phyloP scores from a whole-genome alignment of 192 early-diverging fungal species.

The Coemansia umbellata region DNA sequence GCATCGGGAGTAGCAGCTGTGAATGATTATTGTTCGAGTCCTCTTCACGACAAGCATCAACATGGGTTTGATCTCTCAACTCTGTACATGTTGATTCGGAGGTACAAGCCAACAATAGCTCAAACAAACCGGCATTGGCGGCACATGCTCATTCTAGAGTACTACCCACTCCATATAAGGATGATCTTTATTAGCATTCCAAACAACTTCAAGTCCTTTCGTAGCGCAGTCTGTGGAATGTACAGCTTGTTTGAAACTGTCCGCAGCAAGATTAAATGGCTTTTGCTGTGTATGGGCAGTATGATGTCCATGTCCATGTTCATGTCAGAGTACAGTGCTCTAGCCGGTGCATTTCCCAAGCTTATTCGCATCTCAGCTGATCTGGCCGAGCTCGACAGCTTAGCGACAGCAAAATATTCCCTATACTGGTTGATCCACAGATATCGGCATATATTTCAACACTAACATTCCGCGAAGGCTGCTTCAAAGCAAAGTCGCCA shows the following conservation, averaged over 20 bases:
- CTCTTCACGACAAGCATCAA: background rate
- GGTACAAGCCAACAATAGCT: background rate
- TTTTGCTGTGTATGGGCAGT: constrained; percentile 17
- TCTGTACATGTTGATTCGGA: background rate
- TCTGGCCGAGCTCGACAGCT: background rate
- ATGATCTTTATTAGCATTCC: constrained; percentile 15
- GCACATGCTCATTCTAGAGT: background rate
- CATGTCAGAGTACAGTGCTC: constrained; percentile 23
- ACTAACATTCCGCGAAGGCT: constrained; percentile 1
- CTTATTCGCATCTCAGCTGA: constrained; percentile 5
- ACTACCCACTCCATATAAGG: constrained; percentile 10
- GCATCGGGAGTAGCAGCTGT: constrained; percentile 9
- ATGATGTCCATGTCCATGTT: constrained; percentile 9
- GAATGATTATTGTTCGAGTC: background rate
- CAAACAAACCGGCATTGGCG: constrained; percentile 15
- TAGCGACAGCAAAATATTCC: constrained; percentile 1
- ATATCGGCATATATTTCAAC: background rate
- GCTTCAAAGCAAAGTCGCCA: background rate
- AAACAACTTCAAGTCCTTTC: constrained; percentile 7
- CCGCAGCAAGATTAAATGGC: constrained; percentile 10
- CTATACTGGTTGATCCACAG: background rate
- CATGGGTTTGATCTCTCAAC: background rate
- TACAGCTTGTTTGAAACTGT: constrained; percentile 12
- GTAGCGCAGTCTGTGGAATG: constrained; percentile 14
- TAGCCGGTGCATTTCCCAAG: constrained; percentile 19